Conservation (phyloP, 768 basidiomycete genomes). For the Xerocomellus amylosporus region DNA sequence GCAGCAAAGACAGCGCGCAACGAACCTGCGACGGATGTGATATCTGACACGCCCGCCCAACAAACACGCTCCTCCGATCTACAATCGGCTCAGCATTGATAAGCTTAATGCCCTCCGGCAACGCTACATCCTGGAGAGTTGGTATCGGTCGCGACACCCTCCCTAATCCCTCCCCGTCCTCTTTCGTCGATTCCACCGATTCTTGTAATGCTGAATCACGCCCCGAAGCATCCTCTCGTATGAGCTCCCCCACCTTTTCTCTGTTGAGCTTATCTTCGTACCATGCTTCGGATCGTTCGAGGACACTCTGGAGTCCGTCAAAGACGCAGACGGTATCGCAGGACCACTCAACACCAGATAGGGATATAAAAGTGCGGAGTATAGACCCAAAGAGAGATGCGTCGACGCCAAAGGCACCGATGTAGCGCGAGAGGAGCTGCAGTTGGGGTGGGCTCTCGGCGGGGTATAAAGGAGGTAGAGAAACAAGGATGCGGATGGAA, state of each 20-base stretch:
- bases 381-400: conserved; percentile 71
- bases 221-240: conserved; percentile 50
- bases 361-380: conserved; percentile 77
- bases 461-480: conserved; percentile 62
- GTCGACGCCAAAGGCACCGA: conserved; percentile 77
- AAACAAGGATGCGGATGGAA: conserved; percentile 54
- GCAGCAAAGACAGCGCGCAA: background rate
- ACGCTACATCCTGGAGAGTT: conserved; percentile 15
- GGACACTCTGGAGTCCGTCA: conserved; percentile 76
- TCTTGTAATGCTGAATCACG: conserved; percentile 14
- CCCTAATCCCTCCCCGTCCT: conserved; percentile 4
- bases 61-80: conserved; percentile 82
- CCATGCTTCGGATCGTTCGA: conserved; percentile 68
- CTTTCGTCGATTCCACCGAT: background rate
- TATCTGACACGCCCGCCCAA: conserved; percentile 82
- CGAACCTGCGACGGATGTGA: conserved; percentile 71
- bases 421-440: conserved; percentile 80
- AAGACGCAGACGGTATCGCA: conserved; percentile 78
- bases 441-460: conserved; percentile 69
- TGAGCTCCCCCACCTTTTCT: conserved; percentile 52
- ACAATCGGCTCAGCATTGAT: conserved; percentile 74
- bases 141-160: background rate
- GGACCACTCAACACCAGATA: conserved; percentile 73
- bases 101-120: conserved; percentile 66
- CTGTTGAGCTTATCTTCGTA: conserved; percentile 61